phyloP scores from a whole-genome alignment of 2,329 filamentous ascomycete genomes.

The Pseudopithomyces maydicus region DNA sequence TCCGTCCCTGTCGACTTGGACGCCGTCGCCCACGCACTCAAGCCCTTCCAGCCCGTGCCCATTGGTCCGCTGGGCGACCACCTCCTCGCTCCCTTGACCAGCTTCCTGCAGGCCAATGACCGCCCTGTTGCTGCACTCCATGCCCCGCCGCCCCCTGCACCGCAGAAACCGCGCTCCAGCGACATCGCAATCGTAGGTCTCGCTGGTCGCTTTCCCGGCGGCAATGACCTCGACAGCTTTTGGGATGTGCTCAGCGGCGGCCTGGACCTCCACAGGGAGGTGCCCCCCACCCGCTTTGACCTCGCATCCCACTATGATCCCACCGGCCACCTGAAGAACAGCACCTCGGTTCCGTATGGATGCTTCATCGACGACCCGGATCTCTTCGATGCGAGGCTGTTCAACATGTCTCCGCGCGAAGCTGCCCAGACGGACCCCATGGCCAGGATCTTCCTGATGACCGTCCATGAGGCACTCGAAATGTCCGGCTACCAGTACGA shows the following conservation, averaged over 20 bases:
- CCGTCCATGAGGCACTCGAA: constrained; percentile 27
- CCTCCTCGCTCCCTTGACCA: background rate
- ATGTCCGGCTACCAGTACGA: constrained; percentile 27
- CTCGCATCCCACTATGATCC: background rate
- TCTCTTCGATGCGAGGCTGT: constrained; percentile 25
- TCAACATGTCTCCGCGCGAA: constrained; percentile 30
- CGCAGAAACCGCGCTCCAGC: background rate
- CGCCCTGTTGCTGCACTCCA: background rate
- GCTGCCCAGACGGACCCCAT: constrained; percentile 24
- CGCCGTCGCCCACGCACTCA: background rate
- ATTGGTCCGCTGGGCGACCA: background rate
- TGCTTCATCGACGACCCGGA: background rate
- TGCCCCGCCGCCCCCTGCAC: background rate
- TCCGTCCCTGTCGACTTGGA: background rate
- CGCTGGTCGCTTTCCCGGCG: background rate
- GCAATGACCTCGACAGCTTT: background rate
- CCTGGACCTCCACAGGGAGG: background rate
- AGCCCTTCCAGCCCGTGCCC: background rate
- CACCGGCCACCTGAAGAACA: background rate
- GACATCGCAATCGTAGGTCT: background rate
- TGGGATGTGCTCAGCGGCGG: background rate
- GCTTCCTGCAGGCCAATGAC: background rate
- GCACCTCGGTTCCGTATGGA: background rate
- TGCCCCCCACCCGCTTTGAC: background rate
- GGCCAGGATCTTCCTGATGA: constrained; percentile 19